Conservation (phyloP, 768 basidiomycete genomes). For the Xanthoconium stramineum region DNA sequence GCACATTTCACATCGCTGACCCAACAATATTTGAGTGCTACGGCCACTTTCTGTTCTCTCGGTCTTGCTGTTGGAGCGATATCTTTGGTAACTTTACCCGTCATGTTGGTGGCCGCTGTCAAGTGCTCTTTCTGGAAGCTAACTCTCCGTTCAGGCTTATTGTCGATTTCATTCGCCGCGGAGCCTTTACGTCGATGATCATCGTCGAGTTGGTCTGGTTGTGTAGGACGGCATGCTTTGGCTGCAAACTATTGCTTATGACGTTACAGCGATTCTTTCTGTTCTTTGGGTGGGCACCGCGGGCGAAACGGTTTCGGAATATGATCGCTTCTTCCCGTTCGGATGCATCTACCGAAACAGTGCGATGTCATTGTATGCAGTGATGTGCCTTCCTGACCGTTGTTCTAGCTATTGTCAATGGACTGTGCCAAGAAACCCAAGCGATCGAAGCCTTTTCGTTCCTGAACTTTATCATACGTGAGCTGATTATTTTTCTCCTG, state of each 20-base stretch:
- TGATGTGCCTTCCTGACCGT: background rate
- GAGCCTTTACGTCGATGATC: slow-evolving; percentile 39
- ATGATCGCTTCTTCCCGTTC: slow-evolving; percentile 1
- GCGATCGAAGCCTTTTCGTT: slow-evolving; percentile 36
- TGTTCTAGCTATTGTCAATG: slow-evolving; percentile 6
- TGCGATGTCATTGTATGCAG: slow-evolving; percentile 1
- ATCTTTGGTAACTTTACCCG: slow-evolving; percentile 28
- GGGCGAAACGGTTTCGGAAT: slow-evolving; percentile 21
- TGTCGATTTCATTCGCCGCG: slow-evolving; percentile 34
- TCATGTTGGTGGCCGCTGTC: slow-evolving; percentile 20
- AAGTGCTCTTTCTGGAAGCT: background rate
- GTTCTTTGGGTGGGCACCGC: slow-evolving; percentile 40
- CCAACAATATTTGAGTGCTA: background rate
- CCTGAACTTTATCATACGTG: slow-evolving; percentile 35
- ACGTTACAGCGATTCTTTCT: slow-evolving; percentile 30
- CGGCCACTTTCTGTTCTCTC: slow-evolving; percentile 25
- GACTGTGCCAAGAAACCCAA: slow-evolving; percentile 29
- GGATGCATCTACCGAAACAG: slow-evolving; percentile 4
- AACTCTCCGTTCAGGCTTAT: slow-evolving; percentile 27
- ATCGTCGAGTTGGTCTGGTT: slow-evolving; percentile 37
- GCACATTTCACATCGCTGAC: slow-evolving; percentile 28
- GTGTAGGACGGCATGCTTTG: slow-evolving; percentile 23
- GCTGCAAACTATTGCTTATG: background rate
- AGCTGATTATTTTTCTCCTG: slow-evolving; percentile 3
- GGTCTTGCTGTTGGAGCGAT: slow-evolving; percentile 27